Evolutionary conservation across 2,329 filamentous ascomycete genomes (phyloP).

Genomic region (Cladophialophora exuberans): DNA sequence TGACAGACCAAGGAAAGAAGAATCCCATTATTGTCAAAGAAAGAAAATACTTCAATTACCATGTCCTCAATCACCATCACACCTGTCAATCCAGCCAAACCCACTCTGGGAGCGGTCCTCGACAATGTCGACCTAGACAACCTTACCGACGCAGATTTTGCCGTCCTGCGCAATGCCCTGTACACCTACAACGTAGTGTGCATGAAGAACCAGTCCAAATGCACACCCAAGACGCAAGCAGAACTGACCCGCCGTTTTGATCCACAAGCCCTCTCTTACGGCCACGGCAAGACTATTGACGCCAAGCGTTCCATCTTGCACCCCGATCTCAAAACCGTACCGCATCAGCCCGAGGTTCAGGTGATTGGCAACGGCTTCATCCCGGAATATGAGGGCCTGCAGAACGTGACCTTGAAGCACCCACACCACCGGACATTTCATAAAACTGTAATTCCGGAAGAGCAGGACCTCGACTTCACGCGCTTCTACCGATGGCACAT

Average conservation of each 20-base stretch:
- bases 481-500: slow-evolving; percentile 56
- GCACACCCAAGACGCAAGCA: slow-evolving; percentile 72
- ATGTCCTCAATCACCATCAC: slow-evolving; percentile 23
- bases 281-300: slow-evolving; percentile 76
- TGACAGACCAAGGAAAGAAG: too few species aligned
- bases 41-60: not conserved
- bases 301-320: slow-evolving; percentile 69
- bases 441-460: slow-evolving; percentile 63
- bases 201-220: slow-evolving; percentile 67
- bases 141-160: slow-evolving; percentile 67
- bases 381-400: slow-evolving; percentile 69
- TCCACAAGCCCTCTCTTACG: slow-evolving; percentile 66
- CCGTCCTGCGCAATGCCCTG: slow-evolving; percentile 64
- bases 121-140: slow-evolving; percentile 64
- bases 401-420: slow-evolving; percentile 69
- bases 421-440: slow-evolving; percentile 81
- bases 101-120: slow-evolving; percentile 64
- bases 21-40: too few species aligned
- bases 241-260: slow-evolving; percentile 76
- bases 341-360: slow-evolving; percentile 78
- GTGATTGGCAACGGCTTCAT: slow-evolving; percentile 78
- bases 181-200: slow-evolving; percentile 72
- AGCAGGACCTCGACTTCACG: slow-evolving; percentile 59
- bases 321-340: slow-evolving; percentile 78
- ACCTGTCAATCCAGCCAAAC: slow-evolving; percentile 21